These are phyloP conservation scores for Claviceps humidiphila DNA, from an alignment of 2,329 filamentous ascomycete species.

Conservation along the genomic window DNA sequence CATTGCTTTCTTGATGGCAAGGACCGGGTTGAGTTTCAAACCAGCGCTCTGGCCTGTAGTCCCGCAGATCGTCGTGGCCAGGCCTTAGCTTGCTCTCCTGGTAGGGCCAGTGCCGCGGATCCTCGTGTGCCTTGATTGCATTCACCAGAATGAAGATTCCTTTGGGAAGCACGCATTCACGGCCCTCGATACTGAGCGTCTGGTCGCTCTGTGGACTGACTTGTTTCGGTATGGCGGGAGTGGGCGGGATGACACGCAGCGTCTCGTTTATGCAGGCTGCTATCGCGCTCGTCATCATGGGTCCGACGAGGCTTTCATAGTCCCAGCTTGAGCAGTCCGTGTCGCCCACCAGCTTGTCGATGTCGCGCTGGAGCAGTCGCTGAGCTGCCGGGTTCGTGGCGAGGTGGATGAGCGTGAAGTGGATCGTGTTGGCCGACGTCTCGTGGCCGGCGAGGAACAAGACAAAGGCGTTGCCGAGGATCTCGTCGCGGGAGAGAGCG, in stretches of 20 bases:
- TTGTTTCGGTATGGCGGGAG: constrained; percentile 59
- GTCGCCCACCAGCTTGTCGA: constrained; percentile 51
- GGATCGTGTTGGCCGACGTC: constrained; percentile 62
- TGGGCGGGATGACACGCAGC: constrained; percentile 58
- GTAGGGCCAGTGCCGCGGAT: constrained; percentile 61
- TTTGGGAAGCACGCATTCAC: constrained; percentile 43
- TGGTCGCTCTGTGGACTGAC: constrained; percentile 37
- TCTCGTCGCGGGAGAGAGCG: constrained; percentile 46
- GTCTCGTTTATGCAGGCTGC: constrained; percentile 70
- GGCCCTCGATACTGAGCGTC: constrained; percentile 43
- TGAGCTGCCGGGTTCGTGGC: constrained; percentile 54
- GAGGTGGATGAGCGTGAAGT: constrained; percentile 56
- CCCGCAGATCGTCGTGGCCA: constrained; percentile 43
- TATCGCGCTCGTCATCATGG: constrained; percentile 54
- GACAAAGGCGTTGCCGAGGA: constrained; percentile 59
- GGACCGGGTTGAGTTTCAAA: constrained; percentile 25
- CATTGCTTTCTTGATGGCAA: constrained; percentile 4
- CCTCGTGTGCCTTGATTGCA: constrained; percentile 45
- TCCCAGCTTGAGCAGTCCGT: constrained; percentile 50
- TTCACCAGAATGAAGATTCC: constrained; percentile 42
- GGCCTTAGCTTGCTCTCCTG: constrained; percentile 27
- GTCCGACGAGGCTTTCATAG: constrained; percentile 54
- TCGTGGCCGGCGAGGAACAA: constrained; percentile 66
- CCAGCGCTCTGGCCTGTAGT: constrained; percentile 65
- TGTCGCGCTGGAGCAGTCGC: constrained; percentile 51